A percentile compares a stretch with the other conserved stretches of the same genome.
Evolutionary conservation across 1,284 basidiomycete species (phyloP).

Genomic region (Xanthoconium separans): DNA sequence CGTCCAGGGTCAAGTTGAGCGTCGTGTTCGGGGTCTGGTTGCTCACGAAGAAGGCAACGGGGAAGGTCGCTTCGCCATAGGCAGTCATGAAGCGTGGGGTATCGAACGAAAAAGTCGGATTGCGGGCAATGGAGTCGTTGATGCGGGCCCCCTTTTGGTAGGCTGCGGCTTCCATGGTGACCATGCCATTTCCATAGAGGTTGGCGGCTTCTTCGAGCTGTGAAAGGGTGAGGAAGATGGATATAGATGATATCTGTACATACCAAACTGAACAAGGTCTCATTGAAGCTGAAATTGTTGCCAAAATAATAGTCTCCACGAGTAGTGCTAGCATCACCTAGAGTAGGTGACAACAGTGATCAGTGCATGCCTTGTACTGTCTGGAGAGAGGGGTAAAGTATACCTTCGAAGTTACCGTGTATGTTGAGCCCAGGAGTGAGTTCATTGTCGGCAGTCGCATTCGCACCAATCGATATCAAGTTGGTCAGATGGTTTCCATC

Average conservation of each 20-base stretch:
- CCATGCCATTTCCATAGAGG: constrained; percentile 12
- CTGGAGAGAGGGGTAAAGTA: neutral
- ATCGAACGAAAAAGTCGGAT: constrained; percentile 27
- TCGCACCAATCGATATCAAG: constrained; percentile 28
- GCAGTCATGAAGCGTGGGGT: constrained; percentile 19
- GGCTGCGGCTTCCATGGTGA: constrained; percentile 23
- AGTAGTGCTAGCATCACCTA: constrained; percentile 29
- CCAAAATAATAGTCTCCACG: constrained; percentile 31
- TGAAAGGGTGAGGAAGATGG: neutral
- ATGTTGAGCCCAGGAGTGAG: constrained; percentile 20
- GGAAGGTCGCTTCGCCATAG: constrained; percentile 25
- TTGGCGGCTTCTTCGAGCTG: constrained; percentile 21
- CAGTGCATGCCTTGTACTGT: neutral
- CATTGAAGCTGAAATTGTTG: constrained; percentile 27
- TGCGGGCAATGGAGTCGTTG: constrained; percentile 27
- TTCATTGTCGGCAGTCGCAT: constrained; percentile 18
- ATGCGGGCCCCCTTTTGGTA: constrained; percentile 17
- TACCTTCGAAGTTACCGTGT: constrained; percentile 26
- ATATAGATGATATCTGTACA: rapidly evolving
- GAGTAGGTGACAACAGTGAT: neutral
- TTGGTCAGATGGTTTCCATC: constrained; percentile 31
- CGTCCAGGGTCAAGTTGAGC: constrained; percentile 8
- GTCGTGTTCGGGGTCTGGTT: constrained; percentile 25
- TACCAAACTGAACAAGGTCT: constrained; percentile 28
- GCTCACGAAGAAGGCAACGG: constrained; percentile 29